phyloP scores from a whole-genome alignment of 75 land plant species.

The Sequoia sempervirens region DNA sequence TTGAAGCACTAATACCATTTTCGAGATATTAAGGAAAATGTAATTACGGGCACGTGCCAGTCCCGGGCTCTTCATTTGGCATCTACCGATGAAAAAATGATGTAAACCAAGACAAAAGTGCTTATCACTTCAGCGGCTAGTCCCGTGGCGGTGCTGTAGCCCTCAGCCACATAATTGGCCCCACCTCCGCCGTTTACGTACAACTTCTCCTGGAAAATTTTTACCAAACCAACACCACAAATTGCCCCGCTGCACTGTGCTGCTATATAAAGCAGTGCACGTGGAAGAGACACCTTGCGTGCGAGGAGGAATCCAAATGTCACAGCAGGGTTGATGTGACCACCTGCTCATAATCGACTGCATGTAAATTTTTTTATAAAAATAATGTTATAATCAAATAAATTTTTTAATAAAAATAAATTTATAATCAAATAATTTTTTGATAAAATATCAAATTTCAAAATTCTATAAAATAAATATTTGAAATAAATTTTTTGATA shows the following conservation, averaged over 20 bases:
- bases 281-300: conserved; percentile 43
- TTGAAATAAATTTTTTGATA: too few relatives aligned
- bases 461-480: too few relatives aligned
- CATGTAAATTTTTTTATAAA: too few relatives aligned
- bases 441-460: too few relatives aligned
- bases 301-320: conserved; percentile 50
- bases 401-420: too few relatives aligned
- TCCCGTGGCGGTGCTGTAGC: conserved; percentile 32
- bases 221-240: conserved; percentile 52
- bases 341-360: conserved; percentile 19
- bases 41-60: conserved; percentile 60
- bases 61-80: conserved; percentile 64
- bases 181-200: conserved; percentile 46
- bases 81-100: conserved; percentile 69
- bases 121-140: conserved; percentile 64
- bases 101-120: conserved; percentile 51
- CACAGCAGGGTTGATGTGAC: conserved; percentile 48
- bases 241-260: conserved; percentile 51
- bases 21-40: background rate
- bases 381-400: too few relatives aligned
- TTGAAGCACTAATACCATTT: too few relatives aligned
- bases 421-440: too few relatives aligned
- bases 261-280: conserved; percentile 43
- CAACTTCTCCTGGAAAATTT: conserved; percentile 20
- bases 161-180: conserved; percentile 37